A percentile compares a stretch with the other conserved stretches of the same genome.
Evolutionary conservation across 1,284 basidiomycete species (phyloP).

Genomic region (Albatrellus sp.): DNA sequence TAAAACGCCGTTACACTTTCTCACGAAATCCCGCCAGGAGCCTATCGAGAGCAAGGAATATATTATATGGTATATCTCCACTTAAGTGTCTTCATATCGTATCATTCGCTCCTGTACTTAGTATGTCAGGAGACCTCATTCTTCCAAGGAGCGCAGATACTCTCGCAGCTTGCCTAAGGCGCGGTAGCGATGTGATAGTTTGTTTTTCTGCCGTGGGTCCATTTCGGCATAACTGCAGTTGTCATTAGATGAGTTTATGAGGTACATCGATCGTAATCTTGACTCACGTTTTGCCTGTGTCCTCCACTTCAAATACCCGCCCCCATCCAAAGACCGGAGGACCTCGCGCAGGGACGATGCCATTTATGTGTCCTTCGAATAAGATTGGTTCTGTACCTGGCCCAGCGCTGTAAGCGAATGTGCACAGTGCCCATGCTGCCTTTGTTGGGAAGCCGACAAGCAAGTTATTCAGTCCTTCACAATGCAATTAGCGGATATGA

Average conservation of each 20-base stretch:
- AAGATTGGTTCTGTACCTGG: slow-evolving; percentile 70
- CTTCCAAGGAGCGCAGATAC: slow-evolving; percentile 34
- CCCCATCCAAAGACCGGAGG: slow-evolving; percentile 82
- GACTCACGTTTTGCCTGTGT: slow-evolving; percentile 64
- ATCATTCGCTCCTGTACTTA: no score
- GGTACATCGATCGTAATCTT: background rate
- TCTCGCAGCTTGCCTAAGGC: slow-evolving; percentile 74
- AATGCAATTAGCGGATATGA: background rate
- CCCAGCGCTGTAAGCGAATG: slow-evolving; percentile 87
- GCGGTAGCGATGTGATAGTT: slow-evolving; percentile 80
- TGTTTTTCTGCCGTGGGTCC: slow-evolving; percentile 75
- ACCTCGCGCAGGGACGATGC: slow-evolving; percentile 84
- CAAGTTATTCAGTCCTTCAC: slow-evolving; percentile 70
- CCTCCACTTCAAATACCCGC: slow-evolving; percentile 75
- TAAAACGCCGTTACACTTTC: no score
- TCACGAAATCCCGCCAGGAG: no score
- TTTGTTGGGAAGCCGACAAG: slow-evolving; percentile 77
- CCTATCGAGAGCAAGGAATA: no score
- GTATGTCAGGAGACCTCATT: no score
- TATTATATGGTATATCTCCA: no score
- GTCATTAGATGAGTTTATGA: slow-evolving; percentile 6
- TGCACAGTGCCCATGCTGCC: slow-evolving; percentile 84
- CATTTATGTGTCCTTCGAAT: slow-evolving; percentile 90
- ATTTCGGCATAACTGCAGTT: slow-evolving; percentile 84
- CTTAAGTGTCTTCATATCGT: no score